These are phyloP conservation scores for Sugiyamaella chiloensis DNA, from an alignment of 805 yeast genomes.

Conservation along the genomic window DNA sequence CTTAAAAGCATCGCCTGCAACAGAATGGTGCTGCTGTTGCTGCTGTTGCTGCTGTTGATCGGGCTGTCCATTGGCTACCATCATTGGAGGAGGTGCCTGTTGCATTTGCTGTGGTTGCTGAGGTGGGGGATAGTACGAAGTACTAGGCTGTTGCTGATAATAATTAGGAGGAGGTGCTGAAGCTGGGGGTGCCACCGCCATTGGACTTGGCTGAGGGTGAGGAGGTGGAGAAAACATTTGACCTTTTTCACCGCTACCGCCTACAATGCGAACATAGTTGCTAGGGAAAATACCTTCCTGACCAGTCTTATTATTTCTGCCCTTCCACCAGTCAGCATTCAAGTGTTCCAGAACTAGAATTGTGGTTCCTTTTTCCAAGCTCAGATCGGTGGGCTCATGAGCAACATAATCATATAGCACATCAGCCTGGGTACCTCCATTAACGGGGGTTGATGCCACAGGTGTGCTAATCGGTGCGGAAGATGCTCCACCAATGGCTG, in stretches of 20 bases:
- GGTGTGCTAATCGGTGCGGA: conserved; percentile 26
- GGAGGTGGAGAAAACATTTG: conserved; percentile 13
- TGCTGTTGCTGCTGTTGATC: conserved; percentile 20
- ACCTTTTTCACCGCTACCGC: conserved; percentile 13
- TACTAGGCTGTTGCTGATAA: conserved; percentile 34
- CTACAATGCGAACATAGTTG: conserved; percentile 58
- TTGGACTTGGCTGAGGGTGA: conserved; percentile 21
- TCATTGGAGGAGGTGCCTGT: conserved; percentile 16
- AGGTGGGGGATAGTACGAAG: conserved; percentile 27
- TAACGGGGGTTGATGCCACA: conserved; percentile 6
- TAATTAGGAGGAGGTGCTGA: conserved; percentile 17
- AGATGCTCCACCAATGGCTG: conserved; percentile 37
- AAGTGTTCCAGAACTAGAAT: conserved; percentile 67
- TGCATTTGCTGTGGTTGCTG: conserved; percentile 24
- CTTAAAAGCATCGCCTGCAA: conserved; percentile 31
- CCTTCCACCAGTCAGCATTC: conserved; percentile 91
- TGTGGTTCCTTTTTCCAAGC: conserved; percentile 61
- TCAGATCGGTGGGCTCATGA: conserved; percentile 72
- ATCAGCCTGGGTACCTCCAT: conserved; percentile 38
- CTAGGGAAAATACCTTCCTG: conserved; percentile 83
- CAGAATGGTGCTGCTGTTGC: conserved; percentile 13
- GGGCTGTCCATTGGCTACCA: conserved; percentile 2
- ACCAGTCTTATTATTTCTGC: conserved; percentile 45
- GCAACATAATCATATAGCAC: conserved; percentile 75
- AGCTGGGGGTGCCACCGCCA: conserved; percentile 12